Evolutionary conservation across 1,139 yeast species (phyloP), one percentile per base, ranked within the genome.

Genomic region (Martiniozyma asiatica): DNA sequence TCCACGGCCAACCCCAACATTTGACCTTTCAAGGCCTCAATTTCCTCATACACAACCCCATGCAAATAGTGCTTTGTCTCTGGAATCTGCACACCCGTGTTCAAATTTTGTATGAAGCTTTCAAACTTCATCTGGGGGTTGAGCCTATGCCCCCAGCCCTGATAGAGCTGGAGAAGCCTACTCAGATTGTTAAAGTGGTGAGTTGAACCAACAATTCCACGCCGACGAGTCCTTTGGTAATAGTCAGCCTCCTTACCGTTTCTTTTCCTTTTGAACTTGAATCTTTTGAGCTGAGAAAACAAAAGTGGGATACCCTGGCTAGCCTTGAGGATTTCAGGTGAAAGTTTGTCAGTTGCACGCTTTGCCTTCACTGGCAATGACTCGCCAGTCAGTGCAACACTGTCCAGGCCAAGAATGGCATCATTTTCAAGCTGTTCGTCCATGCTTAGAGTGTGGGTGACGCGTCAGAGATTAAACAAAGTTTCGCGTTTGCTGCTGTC

Each of bases 131-230:
- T 44, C 35, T 49, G 51, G 3, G 56, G 54, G 30, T 43, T 47
- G 5, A 51, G 33, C 10, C 41, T 39, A 33, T 51, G 56, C 7
- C 53, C 54, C 52, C 55, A 51, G 14, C 37, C 32, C 35, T 51
- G 56, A 29, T 50, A 51, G 1, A 48, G 34, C 15, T 43, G 41
- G 9, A 51, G 30, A 9, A 51, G 36, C 11, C 42, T 33, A 7
- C 51, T 39, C 24, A 51, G 34, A 35, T 51, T 51, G 19, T 47
- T 42, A 27, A 39, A 47, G 36, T 48, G 50, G 31, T 43, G 44
- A 11, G 48, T 37, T 11, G 37, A 34, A 5, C 40, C 41, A 19
- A 15, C 30, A 8, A 25, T 25, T 14, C 18, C 18, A 17, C 18
- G 8, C 8, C n/a, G 26, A 11, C 8, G 5, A 18, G 5, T 20